Evolutionary conservation across 1,139 yeast species (phyloP), one percentile per base, ranked within the genome.

Genomic region (Candida albicans): DNA sequence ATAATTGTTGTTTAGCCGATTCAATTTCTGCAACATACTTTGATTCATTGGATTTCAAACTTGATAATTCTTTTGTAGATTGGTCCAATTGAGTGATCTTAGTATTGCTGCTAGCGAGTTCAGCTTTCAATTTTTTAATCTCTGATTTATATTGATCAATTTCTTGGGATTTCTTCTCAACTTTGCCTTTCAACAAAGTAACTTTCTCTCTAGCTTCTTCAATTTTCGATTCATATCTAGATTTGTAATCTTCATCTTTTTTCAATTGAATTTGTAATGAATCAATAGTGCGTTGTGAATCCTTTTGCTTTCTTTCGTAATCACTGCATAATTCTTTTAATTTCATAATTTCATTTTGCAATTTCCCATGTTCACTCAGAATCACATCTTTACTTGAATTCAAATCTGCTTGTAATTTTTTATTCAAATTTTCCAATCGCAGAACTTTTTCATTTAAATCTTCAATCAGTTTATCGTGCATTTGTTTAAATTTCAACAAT

Each of bases 401-500:
- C 13, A 48, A 38, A n/a, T 53, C 51, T 5, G 44, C 2, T 35
- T 47, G 37, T 36, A 55, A 40, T 22, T 45, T 34, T 7, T 39
- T 28, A 31, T 47, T 48, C 10, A 41, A 39, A 8, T 42, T 44
- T 33, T 52, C 52, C 41, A 60, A 48, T 35, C 52, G 50, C 2
- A 39, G 40, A 8, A 44, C 41, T 35, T 60, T 57, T 8, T 24
- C 13, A 24, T 27, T 32, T 6, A 42, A 12, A 14, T 44, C 40
- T 2, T 34, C 13, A 8, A 37, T 32, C n/a, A 43, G 22, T 24
- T 37, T 30, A 7, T 50, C 55, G 32, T 55, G 56, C 30, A 62
- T 62, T 8, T 48, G 46, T 37, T 56, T 55, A 40, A 66, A 53
- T 2, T 18, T 24, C 2, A 35, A 32, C 34, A 51, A 41, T 34